A percentile compares a stretch with the other conserved stretches of the same genome.
Evolutionary conservation across 2,329 filamentous ascomycete genomes (phyloP).

Genomic region (Stenocarpella maydis): DNA sequence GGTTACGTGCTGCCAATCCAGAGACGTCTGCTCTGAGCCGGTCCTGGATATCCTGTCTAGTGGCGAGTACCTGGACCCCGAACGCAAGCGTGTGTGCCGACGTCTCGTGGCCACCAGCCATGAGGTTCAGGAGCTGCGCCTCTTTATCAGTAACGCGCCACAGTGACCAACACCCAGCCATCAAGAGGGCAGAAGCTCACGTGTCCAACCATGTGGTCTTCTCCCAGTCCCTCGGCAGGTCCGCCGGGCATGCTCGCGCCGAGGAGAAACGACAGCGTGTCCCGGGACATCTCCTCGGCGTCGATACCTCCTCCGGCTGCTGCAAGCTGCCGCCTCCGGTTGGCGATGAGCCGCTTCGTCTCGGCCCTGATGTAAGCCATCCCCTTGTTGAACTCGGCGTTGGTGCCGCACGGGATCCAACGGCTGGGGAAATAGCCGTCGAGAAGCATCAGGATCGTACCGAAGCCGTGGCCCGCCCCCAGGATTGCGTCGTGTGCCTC

Average conservation of each 20-base stretch:
- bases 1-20: background rate
- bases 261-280: background rate
- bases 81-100: background rate
- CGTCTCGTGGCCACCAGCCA: background rate
- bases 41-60: background rate
- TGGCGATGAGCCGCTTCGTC: background rate
- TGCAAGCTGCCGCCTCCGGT: background rate
- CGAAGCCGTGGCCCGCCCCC: background rate
- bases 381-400: background rate
- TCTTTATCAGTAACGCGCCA: background rate
- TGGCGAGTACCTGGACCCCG: background rate
- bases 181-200: background rate
- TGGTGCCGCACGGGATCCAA: background rate
- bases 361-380: background rate
- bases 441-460: background rate
- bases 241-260: background rate
- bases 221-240: background rate
- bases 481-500: background rate
- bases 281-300: background rate
- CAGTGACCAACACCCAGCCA: no score
- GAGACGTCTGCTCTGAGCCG: background rate
- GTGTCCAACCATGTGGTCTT: background rate
- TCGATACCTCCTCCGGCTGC: background rate
- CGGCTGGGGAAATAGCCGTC: background rate
- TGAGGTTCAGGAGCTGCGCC: background rate